Conservation (phyloP, 192 early-diverging fungal species). For the Coemansia sp. region DNA sequence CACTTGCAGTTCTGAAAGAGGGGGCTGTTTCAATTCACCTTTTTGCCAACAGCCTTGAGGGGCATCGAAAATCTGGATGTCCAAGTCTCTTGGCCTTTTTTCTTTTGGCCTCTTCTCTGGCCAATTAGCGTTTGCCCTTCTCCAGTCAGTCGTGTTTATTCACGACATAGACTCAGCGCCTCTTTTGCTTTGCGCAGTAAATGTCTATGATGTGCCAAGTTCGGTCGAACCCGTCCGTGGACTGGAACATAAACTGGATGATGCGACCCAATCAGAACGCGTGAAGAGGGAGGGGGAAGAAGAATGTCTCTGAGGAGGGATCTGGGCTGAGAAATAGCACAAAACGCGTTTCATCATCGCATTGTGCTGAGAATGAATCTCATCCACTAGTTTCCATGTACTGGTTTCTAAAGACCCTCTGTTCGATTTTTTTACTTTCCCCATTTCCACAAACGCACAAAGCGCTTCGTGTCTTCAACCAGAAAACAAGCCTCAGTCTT, state of each 20-base stretch:
- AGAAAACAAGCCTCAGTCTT: not conserved
- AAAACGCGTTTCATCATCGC: constrained; percentile 1
- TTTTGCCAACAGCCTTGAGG: not conserved
- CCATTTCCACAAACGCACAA: constrained; percentile 7
- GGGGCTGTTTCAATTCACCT: not conserved
- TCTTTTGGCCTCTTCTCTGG: constrained; percentile 5
- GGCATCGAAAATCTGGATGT: not conserved
- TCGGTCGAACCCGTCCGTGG: not conserved
- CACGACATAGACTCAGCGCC: too few relatives aligned
- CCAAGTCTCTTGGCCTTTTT: not conserved
- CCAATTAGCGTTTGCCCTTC: constrained; percentile 6
- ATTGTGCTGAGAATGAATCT: not conserved
- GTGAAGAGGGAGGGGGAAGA: not conserved
- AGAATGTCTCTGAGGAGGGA: not conserved
- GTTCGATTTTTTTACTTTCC: not conserved
- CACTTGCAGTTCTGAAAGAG: not conserved
- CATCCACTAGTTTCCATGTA: constrained; percentile 6
- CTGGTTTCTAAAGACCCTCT: not conserved
- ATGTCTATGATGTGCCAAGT: not conserved
- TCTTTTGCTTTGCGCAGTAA: not conserved
- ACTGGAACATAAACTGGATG: not conserved
- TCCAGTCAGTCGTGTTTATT: not conserved
- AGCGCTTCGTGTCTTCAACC: not conserved
- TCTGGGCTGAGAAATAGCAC: not conserved
- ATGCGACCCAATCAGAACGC: not conserved